A percentile compares a stretch with the other conserved stretches of the same genome.
These are phyloP conservation scores for Pichia occidentalis DNA, from an alignment of 805 yeast genomes.

Conservation along the genomic window DNA sequence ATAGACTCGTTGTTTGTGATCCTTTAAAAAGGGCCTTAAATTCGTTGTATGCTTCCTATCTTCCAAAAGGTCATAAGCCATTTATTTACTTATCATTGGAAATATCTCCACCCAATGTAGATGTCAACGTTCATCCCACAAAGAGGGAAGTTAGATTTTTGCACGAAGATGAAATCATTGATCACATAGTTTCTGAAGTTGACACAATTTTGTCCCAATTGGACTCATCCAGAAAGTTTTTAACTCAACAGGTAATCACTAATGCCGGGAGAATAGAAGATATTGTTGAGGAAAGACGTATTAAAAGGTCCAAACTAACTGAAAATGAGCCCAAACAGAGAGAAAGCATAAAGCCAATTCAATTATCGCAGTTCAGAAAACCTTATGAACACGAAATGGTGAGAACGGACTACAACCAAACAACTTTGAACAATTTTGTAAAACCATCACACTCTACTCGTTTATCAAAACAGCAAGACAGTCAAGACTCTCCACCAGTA, in stretches of 20 bases:
- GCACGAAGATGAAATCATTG: constrained; percentile 80
- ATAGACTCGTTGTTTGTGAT: constrained; percentile 76
- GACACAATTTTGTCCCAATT: constrained; percentile 45
- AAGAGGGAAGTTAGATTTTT: constrained; percentile 86
- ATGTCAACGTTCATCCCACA: constrained; percentile 95
- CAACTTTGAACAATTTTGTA: constrained; percentile 39
- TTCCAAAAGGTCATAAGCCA: constrained; percentile 75
- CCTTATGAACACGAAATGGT: constrained; percentile 60
- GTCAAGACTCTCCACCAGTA: background rate
- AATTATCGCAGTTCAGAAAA: constrained; percentile 26
- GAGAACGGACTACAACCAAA: constrained; percentile 63
- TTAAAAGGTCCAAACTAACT: constrained; percentile 6
- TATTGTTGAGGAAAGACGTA: constrained; percentile 6
- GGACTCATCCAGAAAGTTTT: constrained; percentile 64
- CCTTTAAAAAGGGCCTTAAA: constrained; percentile 65
- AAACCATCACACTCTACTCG: constrained; percentile 10
- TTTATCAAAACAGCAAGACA: background rate
- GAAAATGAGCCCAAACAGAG: background rate
- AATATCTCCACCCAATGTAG: constrained; percentile 64
- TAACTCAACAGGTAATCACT: constrained; percentile 53
- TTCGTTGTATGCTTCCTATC: constrained; percentile 52
- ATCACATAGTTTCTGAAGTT: constrained; percentile 42
- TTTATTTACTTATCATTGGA: constrained; percentile 71
- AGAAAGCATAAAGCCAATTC: constrained; percentile 5
- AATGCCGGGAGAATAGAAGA: constrained; percentile 17